Evolutionary conservation across 305 asterid genomes (phyloP).

Genomic region (Solanum hybrid): DNA sequence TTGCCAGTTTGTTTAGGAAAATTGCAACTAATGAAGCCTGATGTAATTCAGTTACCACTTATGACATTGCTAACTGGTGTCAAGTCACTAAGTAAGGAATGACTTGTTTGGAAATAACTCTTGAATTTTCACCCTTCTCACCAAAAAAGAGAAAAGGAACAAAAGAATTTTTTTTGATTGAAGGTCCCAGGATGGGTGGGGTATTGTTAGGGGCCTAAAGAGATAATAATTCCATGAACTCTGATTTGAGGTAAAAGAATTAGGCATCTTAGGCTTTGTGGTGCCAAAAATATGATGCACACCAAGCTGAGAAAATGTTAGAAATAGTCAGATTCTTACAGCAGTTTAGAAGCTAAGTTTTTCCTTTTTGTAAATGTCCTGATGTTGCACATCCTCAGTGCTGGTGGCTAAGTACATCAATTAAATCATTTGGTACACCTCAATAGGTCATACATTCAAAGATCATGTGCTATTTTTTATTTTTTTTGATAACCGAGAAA

Average conservation of each 20-base stretch:
- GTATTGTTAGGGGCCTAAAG: background rate
- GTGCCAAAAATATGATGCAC: background rate
- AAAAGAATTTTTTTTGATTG: background rate
- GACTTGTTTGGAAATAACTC: background rate
- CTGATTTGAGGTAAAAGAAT: background rate
- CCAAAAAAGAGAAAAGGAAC: background rate
- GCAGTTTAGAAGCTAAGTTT: background rate
- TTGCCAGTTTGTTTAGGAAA: background rate
- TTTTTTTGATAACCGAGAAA: no score
- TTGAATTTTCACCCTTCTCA: background rate
- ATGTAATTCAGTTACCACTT: background rate
- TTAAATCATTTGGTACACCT: background rate
- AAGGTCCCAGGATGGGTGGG: background rate
- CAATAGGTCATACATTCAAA: background rate
- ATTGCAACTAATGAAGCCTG: background rate
- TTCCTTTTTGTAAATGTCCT: background rate
- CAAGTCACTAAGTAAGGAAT: background rate
- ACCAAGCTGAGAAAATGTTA: background rate
- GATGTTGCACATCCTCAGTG: background rate
- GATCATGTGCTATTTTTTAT: background rate
- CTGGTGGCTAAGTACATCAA: background rate
- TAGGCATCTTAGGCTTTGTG: background rate
- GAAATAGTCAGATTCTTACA: background rate
- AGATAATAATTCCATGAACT: background rate
- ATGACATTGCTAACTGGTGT: background rate